phyloP scores from a whole-genome alignment of 371 early-diverging fungal genomes.

The Mucor saturninus region DNA sequence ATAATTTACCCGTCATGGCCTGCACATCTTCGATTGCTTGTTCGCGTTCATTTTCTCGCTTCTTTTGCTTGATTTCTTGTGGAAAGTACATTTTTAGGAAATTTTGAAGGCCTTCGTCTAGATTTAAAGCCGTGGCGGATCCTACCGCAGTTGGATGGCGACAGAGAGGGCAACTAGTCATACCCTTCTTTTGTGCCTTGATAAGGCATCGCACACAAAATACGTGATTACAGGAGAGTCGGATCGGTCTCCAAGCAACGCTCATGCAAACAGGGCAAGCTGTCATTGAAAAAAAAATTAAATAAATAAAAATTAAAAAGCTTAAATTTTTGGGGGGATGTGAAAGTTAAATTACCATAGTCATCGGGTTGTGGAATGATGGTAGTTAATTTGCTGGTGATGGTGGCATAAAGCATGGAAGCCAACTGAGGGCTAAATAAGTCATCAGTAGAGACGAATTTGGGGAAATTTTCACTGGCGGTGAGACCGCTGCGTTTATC shows the following conservation, averaged over 20 bases:
- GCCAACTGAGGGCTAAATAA: slow-evolving; percentile 43
- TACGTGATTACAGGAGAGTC: slow-evolving; percentile 70
- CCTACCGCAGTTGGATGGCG: slow-evolving; percentile 63
- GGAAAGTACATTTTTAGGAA: slow-evolving; percentile 76
- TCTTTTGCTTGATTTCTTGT: slow-evolving; percentile 72
- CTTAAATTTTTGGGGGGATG: background rate
- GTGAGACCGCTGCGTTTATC: slow-evolving; percentile 79
- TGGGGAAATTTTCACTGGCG: slow-evolving; percentile 42
- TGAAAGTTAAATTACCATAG: slow-evolving; percentile 52
- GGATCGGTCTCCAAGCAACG: slow-evolving; percentile 77
- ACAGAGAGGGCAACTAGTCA: slow-evolving; percentile 76
- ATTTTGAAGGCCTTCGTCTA: slow-evolving; percentile 69
- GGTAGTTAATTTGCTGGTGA: slow-evolving; percentile 50
- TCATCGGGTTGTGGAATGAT: slow-evolving; percentile 82
- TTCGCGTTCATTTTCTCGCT: slow-evolving; percentile 67
- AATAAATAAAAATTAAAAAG: background rate
- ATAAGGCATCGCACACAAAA: slow-evolving; percentile 81
- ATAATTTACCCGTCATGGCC: slow-evolving; percentile 56
- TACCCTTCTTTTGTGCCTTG: slow-evolving; percentile 66
- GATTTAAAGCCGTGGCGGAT: slow-evolving; percentile 59
- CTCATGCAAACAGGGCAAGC: slow-evolving; percentile 51
- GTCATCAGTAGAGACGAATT: slow-evolving; percentile 27
- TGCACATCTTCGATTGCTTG: slow-evolving; percentile 67
- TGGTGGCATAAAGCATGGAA: slow-evolving; percentile 42
- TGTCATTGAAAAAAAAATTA: slow-evolving; percentile 6